These are phyloP conservation scores for Oryza coarctata DNA, from an alignment of 176 grass and related monocot genomes.

Conservation along the genomic window DNA sequence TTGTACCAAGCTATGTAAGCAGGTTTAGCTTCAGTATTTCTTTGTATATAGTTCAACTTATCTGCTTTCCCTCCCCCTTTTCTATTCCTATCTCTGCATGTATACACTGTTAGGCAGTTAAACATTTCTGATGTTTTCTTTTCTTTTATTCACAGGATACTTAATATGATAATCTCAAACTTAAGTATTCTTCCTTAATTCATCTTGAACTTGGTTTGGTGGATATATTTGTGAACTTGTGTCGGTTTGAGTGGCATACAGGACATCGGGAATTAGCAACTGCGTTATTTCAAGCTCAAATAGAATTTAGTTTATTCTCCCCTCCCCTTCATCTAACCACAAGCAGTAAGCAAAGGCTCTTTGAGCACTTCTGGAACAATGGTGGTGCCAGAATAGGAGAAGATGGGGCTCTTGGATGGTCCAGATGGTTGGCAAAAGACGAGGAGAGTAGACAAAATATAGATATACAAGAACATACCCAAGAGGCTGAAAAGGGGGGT, in stretches of 20 bases:
- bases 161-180: slow-evolving; percentile 42
- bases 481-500: slow-evolving; percentile 63
- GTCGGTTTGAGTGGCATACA: slow-evolving; percentile 91
- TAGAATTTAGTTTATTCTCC: slow-evolving; percentile 82
- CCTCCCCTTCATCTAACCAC: slow-evolving; percentile 68
- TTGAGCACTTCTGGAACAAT: slow-evolving; percentile 98
- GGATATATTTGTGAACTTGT: slow-evolving; percentile 90
- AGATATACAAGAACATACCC: slow-evolving; percentile 52
- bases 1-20: slow-evolving; percentile 84
- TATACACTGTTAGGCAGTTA: not conserved
- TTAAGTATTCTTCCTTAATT: slow-evolving; percentile 52
- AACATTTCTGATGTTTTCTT: slow-evolving; percentile 23
- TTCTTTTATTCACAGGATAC: slow-evolving; percentile 43
- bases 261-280: slow-evolving; percentile 91
- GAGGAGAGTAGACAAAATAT: slow-evolving; percentile 67
- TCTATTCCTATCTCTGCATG: not conserved
- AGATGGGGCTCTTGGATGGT: slow-evolving; percentile 87
- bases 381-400: slow-evolving; percentile 75
- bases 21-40: slow-evolving; percentile 64
- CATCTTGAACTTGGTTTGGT: slow-evolving; percentile 81
- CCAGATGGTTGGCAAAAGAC: slow-evolving; percentile 87
- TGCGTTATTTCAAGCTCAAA: slow-evolving; percentile 88
- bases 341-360: slow-evolving; percentile 85
- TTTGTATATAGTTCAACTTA: slow-evolving; percentile 28
- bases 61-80: not conserved